Base-by-base conservation (phyloP, 345 rosid genomes). In the Ceriops decandra region DNA sequence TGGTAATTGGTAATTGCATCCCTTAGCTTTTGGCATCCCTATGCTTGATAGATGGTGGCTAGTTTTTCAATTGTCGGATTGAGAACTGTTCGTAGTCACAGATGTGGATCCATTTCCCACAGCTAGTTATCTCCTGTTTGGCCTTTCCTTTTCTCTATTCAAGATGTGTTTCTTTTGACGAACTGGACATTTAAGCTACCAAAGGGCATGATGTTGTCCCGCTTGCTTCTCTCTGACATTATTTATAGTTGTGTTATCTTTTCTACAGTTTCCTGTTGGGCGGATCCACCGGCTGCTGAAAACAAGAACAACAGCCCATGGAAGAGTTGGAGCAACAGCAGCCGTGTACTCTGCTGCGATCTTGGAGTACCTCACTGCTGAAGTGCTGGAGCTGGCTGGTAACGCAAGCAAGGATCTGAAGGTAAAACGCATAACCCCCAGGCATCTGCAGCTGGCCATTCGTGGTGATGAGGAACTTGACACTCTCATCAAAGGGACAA, bases 261-360 rank as follows among this genome's bases (percentile, higher is more conserved):
- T 28, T 42, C 31, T 67, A 60, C 68, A 74, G 78, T 74, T 69
- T 47, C 77, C 77, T 62, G 73, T 74, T 2, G 77, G 70, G 2
- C 60, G 70, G 21, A 68, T 74, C 64, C 72, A 68, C 20, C 77
- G 77, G 0, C 77, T 74, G 13, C 62, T 73, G 33, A 74, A 74
- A 36, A 51, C 66, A 19, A 74, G 78, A 38, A 73, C 31, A 21
- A 74, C 74, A 8, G 78, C 78, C 11, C 74, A 69, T 63, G 78
- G 78, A 69, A 74, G 78, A 74, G 78, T 74, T n/a, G 78, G 78
- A 31, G 78, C 78, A 69, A 74, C 78, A 0, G 73, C 74, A 16
- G 78, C 77, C 7, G 77, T 73, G 9, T 67, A 73, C 60, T 42
- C 77, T 31, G 58, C 72, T 24, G 77, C 72, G 22, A 67, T 74